A percentile compares a stretch with the other conserved stretches of the same genome.
Conservation (phyloP, 106 monocot genomes). For the Vanilla planifolia region DNA sequence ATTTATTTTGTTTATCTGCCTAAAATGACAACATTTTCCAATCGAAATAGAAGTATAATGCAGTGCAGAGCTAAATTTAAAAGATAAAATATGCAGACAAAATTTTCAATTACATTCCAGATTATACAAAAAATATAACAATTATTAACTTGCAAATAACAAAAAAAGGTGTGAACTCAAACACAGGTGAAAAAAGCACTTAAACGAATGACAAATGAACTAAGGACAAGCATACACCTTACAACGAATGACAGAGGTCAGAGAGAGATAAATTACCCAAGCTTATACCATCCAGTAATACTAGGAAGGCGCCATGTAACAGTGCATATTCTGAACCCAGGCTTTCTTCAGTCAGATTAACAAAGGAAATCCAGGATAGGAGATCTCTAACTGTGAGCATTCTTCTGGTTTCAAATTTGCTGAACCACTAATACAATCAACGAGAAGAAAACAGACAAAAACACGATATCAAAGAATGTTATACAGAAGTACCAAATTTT, state of each 20-base stretch:
- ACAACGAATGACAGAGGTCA: background rate
- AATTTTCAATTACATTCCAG: too few species aligned
- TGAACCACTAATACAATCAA: conserved; percentile 65
- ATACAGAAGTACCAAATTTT: too few species aligned
- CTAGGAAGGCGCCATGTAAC: conserved; percentile 83
- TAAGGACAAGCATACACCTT: background rate
- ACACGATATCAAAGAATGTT: background rate
- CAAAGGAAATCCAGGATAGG: conserved; percentile 80
- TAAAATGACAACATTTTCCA: too few species aligned
- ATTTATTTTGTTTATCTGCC: too few species aligned
- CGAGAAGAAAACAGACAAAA: conserved; percentile 1
- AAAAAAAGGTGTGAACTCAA: too few species aligned
- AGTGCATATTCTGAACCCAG: conserved; percentile 61
- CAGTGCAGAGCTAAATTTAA: too few species aligned
- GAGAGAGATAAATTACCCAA: conserved; percentile 48
- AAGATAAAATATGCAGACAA: too few species aligned
- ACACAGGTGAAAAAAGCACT: too few species aligned
- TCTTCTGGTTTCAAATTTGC: conserved; percentile 63
- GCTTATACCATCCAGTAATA: conserved; percentile 90
- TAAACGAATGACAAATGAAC: conserved; percentile 1
- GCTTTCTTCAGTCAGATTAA: conserved; percentile 50
- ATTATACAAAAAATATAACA: too few species aligned
- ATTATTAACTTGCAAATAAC: too few species aligned
- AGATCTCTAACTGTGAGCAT: conserved; percentile 92
- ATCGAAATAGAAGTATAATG: too few species aligned